Percentiles rank a stretch among this genome's conserved stretches.
These are phyloP conservation scores for Mycena filopes DNA, from an alignment of 768 basidiomycete genomes.

Conservation along the genomic window DNA sequence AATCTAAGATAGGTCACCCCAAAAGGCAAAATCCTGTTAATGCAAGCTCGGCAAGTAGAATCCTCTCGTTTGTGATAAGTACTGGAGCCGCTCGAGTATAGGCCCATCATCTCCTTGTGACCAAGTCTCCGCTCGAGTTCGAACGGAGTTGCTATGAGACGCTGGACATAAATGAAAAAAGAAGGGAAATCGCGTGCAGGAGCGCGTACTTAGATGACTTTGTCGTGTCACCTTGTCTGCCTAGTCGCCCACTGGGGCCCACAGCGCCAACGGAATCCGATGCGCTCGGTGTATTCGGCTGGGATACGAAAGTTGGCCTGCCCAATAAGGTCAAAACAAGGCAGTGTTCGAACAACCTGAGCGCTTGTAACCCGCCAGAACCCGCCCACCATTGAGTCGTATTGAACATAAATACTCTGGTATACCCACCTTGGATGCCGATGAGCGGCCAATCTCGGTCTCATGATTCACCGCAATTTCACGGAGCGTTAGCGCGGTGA, in stretches of 20 bases:
- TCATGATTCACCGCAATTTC: no score
- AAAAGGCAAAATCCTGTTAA: conserved; percentile 21
- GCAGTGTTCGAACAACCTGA: not conserved
- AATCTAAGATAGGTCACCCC: conserved; percentile 21
- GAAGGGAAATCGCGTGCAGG: not conserved
- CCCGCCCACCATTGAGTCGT: no score
- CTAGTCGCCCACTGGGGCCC: not conserved
- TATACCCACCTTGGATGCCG: no score
- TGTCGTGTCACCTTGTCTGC: not conserved
- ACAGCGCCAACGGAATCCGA: conserved; percentile 1
- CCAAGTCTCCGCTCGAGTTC: conserved; percentile 7
- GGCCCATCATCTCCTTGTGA: conserved; percentile 23
- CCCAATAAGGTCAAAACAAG: conserved; percentile 6
- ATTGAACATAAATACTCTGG: no score
- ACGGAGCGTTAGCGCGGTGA: no score
- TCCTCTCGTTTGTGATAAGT: not conserved
- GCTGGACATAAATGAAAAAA: not conserved
- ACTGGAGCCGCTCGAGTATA: not conserved
- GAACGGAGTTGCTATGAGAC: conserved; percentile 6
- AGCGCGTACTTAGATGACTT: not conserved
- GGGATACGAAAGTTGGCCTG: not conserved
- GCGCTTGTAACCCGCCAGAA: no score
- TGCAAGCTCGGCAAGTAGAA: no score
- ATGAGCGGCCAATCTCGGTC: no score
- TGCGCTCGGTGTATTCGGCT: conserved; percentile 1